Evolutionary conservation across 768 basidiomycete species (phyloP).

Genomic region (Agrocybe praecox): DNA sequence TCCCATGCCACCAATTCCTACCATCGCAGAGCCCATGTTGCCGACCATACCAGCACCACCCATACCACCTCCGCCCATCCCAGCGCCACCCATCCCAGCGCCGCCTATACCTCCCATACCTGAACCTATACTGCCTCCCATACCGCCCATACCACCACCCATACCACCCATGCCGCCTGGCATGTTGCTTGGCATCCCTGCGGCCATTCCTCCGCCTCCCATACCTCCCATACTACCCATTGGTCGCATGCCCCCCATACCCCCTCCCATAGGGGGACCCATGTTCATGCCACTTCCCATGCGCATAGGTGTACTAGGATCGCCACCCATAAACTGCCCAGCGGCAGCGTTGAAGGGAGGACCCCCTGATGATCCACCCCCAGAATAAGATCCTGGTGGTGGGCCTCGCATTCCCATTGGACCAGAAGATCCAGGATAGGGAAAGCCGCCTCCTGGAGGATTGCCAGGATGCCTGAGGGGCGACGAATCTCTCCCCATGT

Average conservation of each 20-base stretch:
- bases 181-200: slow-evolving; percentile 12
- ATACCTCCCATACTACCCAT: slow-evolving; percentile 21
- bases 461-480: slow-evolving; percentile 1
- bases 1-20: slow-evolving; percentile 1
- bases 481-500: background rate
- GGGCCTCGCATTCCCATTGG: slow-evolving; percentile 27
- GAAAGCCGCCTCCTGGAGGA: slow-evolving; percentile 16
- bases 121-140: slow-evolving; percentile 3
- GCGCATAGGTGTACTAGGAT: slow-evolving; percentile 31
- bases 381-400: slow-evolving; percentile 27
- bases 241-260: slow-evolving; percentile 18
- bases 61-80: slow-evolving; percentile 9
- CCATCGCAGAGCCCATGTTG: background rate
- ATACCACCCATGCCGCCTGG: slow-evolving; percentile 15
- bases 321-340: slow-evolving; percentile 24
- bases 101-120: slow-evolving; percentile 10
- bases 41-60: background rate
- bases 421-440: slow-evolving; percentile 33
- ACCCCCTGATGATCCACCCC: slow-evolving; percentile 21
- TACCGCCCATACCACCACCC: slow-evolving; percentile 17
- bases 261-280: slow-evolving; percentile 23
- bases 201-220: slow-evolving; percentile 19
- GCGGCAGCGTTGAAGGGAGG: slow-evolving; percentile 25
- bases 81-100: slow-evolving; percentile 5
- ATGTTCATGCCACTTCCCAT: slow-evolving; percentile 30